Percentiles rank a stretch among this genome's conserved stretches.
phyloP scores from a whole-genome alignment of 225 moss, liverwort and hornwort genomes.

The Climacium dendroides region DNA sequence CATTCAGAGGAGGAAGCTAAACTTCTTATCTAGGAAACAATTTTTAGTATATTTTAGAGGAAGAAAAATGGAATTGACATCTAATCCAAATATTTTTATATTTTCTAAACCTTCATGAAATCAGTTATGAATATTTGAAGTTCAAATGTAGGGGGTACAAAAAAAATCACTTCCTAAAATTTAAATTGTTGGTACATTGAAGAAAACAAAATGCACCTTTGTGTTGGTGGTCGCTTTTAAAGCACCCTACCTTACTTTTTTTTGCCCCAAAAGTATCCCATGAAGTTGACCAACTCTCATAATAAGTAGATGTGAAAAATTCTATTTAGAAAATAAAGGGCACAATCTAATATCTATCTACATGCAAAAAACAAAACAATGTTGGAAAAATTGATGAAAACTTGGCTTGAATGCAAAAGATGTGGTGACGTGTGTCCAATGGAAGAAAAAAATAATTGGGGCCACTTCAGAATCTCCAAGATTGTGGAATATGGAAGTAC shows the following conservation, averaged over 20 bases:
- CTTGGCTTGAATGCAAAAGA: not conserved
- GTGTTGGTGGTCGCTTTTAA: too few species aligned
- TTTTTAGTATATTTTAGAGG: too few species aligned
- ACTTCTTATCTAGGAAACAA: too few species aligned
- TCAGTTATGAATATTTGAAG: too few species aligned
- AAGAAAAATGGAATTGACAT: too few species aligned
- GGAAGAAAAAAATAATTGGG: not conserved
- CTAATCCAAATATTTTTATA: too few species aligned
- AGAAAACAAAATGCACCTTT: too few species aligned
- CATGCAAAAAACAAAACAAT: not conserved
- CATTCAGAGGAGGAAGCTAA: too few species aligned
- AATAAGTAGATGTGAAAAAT: not conserved
- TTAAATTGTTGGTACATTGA: too few species aligned
- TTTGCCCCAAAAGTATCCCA: accelerated
- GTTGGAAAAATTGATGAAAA: not conserved
- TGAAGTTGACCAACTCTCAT: not conserved
- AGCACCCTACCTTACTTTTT: not conserved
- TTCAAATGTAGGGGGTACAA: too few species aligned
- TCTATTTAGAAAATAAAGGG: accelerated
- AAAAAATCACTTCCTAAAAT: too few species aligned
- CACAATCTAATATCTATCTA: not conserved
- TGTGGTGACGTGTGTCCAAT: not conserved
- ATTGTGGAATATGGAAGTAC: not conserved
- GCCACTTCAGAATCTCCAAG: not conserved
- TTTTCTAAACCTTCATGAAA: too few species aligned